These are phyloP conservation scores for Erysiphe pulchra DNA, from an alignment of 2,329 filamentous ascomycete genomes.

Conservation along the genomic window DNA sequence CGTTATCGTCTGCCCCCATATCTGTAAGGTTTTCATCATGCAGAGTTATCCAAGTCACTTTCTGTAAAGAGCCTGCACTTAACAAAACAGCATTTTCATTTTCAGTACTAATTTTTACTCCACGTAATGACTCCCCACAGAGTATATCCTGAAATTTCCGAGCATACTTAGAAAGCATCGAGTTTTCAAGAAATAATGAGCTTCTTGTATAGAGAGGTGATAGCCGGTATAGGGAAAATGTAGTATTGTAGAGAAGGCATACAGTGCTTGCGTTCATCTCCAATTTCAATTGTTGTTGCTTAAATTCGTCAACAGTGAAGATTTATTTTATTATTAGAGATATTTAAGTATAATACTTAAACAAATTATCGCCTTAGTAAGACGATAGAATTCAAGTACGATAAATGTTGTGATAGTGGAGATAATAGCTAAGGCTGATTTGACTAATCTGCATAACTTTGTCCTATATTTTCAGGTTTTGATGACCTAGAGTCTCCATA, in stretches of 20 bases:
- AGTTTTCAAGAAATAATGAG: slow-evolving; percentile 12
- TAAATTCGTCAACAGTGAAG: too few relatives aligned
- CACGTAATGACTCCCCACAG: slow-evolving; percentile 19
- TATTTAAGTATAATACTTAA: too few relatives aligned
- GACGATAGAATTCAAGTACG: too few relatives aligned
- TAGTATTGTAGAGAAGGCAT: slow-evolving; percentile 21
- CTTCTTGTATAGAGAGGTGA: slow-evolving; percentile 20
- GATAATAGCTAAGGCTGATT: too few relatives aligned
- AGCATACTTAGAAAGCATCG: slow-evolving; percentile 15
- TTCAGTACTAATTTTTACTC: slow-evolving; percentile 18
- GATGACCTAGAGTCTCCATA: too few relatives aligned
- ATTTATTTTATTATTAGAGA: too few relatives aligned
- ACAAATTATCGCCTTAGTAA: too few relatives aligned
- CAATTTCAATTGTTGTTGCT: too few relatives aligned
- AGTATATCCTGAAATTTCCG: slow-evolving; percentile 18
- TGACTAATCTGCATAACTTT: too few relatives aligned
- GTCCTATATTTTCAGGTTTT: too few relatives aligned
- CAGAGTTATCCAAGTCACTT: slow-evolving; percentile 18
- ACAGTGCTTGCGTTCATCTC: too few relatives aligned
- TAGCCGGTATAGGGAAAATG: slow-evolving; percentile 18
- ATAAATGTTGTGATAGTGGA: too few relatives aligned
- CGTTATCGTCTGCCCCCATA: slow-evolving; percentile 3
- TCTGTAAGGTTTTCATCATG: slow-evolving; percentile 16
- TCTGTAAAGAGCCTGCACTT: slow-evolving; percentile 17
- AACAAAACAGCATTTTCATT: slow-evolving; percentile 13